Percentiles rank a stretch among this genome's conserved stretches.
These are phyloP conservation scores for Aristolochia contorta DNA, from an alignment of 164 flowering plant genomes.

Conservation along the genomic window DNA sequence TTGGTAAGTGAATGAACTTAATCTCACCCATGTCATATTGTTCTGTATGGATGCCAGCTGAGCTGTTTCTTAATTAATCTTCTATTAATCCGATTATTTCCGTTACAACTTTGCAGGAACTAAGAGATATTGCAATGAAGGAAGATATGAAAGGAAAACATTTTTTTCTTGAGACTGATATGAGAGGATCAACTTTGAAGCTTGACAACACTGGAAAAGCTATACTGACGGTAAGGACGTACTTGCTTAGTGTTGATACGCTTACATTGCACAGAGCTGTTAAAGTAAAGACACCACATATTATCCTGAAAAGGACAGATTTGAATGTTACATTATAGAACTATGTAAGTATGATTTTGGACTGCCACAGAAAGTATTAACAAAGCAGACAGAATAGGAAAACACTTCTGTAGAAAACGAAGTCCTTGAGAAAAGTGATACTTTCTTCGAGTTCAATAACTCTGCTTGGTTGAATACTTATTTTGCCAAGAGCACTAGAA, in stretches of 20 bases:
- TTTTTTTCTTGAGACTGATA: constrained; percentile 80
- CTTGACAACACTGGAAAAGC: constrained; percentile 89
- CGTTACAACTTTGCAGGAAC: constrained; percentile 38
- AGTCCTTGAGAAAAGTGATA: too few relatives aligned
- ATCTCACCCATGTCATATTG: not conserved
- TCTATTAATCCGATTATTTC: not conserved
- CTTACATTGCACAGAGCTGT: too few relatives aligned
- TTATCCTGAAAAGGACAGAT: too few relatives aligned
- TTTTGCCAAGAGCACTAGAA: too few relatives aligned
- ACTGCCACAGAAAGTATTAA: too few relatives aligned
- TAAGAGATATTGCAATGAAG: constrained; percentile 65
- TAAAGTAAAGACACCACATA: too few relatives aligned
- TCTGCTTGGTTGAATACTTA: too few relatives aligned
- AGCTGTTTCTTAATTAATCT: not conserved
- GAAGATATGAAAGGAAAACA: constrained; percentile 61
- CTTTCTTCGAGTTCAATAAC: too few relatives aligned
- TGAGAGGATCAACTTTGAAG: constrained; percentile 81
- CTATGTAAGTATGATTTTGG: not conserved
- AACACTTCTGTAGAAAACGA: too few relatives aligned
- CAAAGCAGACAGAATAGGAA: too few relatives aligned
- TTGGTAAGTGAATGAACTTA: constrained; percentile 46
- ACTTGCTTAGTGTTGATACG: not conserved
- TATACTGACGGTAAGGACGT: constrained; percentile 47
- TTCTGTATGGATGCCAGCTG: not conserved
- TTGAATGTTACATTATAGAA: not conserved